A percentile compares a stretch with the other conserved stretches of the same genome.
Conservation (phyloP, 208 protist species). For the Crithidia acanthocephali region DNA sequence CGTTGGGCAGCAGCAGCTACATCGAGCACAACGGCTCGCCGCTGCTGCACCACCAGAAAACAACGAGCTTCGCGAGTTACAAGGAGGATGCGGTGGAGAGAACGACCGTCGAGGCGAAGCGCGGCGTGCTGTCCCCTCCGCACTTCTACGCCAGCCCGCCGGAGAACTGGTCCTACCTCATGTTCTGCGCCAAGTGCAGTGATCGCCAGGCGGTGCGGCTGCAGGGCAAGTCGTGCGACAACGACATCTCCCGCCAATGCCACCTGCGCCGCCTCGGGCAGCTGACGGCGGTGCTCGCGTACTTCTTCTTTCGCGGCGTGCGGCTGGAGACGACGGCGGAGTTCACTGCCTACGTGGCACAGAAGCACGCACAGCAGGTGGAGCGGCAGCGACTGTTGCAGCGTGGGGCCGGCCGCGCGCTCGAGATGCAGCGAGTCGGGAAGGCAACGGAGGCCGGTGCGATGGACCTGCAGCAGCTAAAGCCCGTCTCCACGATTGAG, state of each 20-base stretch:
- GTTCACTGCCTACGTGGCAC: conserved; percentile 34
- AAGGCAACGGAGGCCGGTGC: conserved; percentile 30
- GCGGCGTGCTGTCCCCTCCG: conserved; percentile 28
- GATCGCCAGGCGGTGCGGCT: conserved; percentile 39
- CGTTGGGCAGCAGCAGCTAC: conserved; percentile 25
- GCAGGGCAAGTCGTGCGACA: conserved; percentile 41
- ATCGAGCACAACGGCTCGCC: conserved; percentile 18
- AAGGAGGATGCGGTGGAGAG: conserved; percentile 17
- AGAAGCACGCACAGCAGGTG: conserved; percentile 31
- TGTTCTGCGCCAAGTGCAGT: conserved; percentile 53
- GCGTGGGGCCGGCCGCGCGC: background rate
- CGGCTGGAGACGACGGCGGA: conserved; percentile 36
- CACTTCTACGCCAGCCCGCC: conserved; percentile 29
- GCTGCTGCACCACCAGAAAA: conserved; percentile 27
- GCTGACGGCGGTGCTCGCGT: conserved; percentile 50
- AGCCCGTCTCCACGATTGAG: background rate
- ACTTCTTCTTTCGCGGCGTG: conserved; percentile 46
- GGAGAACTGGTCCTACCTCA: conserved; percentile 57
- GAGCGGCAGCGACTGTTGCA: conserved; percentile 38
- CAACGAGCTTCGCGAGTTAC: conserved; percentile 18
- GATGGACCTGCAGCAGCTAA: background rate
- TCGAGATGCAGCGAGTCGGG: conserved; percentile 34
- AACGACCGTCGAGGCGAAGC: background rate
- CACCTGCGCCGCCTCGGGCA: conserved; percentile 52
- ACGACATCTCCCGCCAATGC: conserved; percentile 30